Evolutionary conservation across 2,329 filamentous ascomycete genomes (phyloP).

Genomic region (Exophiala sideris): DNA sequence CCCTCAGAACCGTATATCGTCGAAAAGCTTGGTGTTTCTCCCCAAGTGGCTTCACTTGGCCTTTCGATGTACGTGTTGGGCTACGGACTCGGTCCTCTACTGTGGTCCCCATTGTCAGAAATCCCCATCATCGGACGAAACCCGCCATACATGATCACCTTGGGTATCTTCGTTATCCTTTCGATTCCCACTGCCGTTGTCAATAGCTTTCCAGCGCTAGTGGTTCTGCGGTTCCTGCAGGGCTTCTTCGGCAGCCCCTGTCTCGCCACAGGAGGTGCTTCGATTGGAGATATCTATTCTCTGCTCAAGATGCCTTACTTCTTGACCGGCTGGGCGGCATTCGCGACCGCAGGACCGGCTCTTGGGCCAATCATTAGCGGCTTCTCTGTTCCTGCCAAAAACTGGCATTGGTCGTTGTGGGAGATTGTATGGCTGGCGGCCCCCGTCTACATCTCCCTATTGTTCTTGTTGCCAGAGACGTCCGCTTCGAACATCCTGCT

Average conservation of each 20-base stretch:
- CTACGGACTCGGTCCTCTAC: slow-evolving; percentile 28
- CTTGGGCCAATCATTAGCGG: slow-evolving; percentile 61
- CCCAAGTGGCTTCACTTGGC: slow-evolving; percentile 22
- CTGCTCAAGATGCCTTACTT: slow-evolving; percentile 57
- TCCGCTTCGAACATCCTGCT: slow-evolving; percentile 58
- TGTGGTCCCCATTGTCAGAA: slow-evolving; percentile 63
- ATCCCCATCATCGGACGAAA: slow-evolving; percentile 66
- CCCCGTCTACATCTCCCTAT: slow-evolving; percentile 58
- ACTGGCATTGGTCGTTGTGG: slow-evolving; percentile 58
- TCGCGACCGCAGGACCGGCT: slow-evolving; percentile 43
- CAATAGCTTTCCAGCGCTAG: slow-evolving; percentile 60
- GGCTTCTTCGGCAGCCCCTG: slow-evolving; percentile 67
- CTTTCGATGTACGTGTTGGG: slow-evolving; percentile 28
- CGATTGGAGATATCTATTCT: slow-evolving; percentile 48
- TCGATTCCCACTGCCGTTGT: slow-evolving; percentile 62
- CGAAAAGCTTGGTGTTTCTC: slow-evolving; percentile 21
- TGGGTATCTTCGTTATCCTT: slow-evolving; percentile 66
- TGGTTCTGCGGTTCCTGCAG: slow-evolving; percentile 62
- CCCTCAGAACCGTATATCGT: slow-evolving; percentile 24
- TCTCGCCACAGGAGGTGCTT: slow-evolving; percentile 55
- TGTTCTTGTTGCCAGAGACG: slow-evolving; percentile 64
- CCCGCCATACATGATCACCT: slow-evolving; percentile 64
- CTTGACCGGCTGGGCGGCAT: slow-evolving; percentile 57
- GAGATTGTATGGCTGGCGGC: slow-evolving; percentile 61
- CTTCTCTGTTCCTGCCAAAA: slow-evolving; percentile 56